Evolutionary conservation across 495 filamentous ascomycete genomes (phyloP), one percentile per base, ranked within the genome.

Genomic region (Penicillium turbatum): DNA sequence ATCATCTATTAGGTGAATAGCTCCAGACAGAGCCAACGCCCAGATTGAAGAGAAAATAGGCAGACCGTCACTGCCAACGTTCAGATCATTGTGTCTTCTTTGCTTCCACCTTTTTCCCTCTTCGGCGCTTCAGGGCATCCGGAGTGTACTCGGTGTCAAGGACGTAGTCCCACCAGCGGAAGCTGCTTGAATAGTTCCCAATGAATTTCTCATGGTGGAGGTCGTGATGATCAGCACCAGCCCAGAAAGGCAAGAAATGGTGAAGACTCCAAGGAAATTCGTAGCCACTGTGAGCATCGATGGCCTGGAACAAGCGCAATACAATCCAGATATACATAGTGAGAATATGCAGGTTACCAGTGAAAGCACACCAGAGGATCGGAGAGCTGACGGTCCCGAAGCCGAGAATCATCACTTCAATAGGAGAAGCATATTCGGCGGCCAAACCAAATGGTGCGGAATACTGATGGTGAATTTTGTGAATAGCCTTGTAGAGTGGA

Each of bases 281-380:
- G 70, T 97, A 98, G 54, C 93, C 93, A 54, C 84, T 88, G 77
- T 98, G 93, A 15, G 93, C 88, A 72, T 98, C 93, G 66, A 98
- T 97, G 60, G 93, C 95, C 73, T 98, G 93, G 81, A 96, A 92
- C 13, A 98, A 78, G 53, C 93, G 90, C 59, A 89, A 74, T 35
- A 92, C 79, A 64, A 97, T 97, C 92, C 92, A 98, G 51, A 92
- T 66, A 71, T 97, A 98, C 89, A 98, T 97, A 48, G 93, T 98
- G 63, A 95, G 72, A 41, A 98, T 90, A 71, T 98, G 93, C 16
- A 98, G 77, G 44, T 98, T 81, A 38, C 84, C 81, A 21, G 91
- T 96, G 57, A 92, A 41, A 13, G 86, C 83, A 62, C 86, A 90
- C 88, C 89, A 96, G 12, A 95, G 56, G 56, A 97, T 88, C 15